A percentile compares a stretch with the other conserved stretches of the same genome.
Conservation (phyloP, 257 asterid species). For the Solanum boliviense region DNA sequence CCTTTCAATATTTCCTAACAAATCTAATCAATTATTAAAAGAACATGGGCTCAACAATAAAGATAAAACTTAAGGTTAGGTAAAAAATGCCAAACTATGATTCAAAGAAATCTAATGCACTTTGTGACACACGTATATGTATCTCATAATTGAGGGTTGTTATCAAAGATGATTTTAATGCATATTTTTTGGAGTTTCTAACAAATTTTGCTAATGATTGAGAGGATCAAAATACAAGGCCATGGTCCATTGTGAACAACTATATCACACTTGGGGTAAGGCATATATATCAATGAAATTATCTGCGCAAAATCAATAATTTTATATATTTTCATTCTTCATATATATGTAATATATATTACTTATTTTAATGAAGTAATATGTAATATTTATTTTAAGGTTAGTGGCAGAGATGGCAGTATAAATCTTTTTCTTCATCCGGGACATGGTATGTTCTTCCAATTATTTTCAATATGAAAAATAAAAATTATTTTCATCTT, state of each 20-base stretch:
- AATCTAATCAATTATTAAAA: neutral
- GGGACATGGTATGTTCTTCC: neutral
- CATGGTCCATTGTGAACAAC: neutral
- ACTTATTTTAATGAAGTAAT: neutral
- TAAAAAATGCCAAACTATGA: neutral
- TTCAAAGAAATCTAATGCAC: neutral
- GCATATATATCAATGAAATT: neutral
- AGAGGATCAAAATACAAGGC: neutral
- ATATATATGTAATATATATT: no score
- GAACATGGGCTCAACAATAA: neutral
- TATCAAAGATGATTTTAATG: neutral
- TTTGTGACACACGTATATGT: neutral
- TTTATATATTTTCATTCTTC: neutral
- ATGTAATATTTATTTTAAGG: neutral
- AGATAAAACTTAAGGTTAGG: neutral
- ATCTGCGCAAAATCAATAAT: neutral
- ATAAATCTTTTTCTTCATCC: neutral
- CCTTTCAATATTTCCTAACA: neutral
- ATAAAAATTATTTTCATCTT: neutral
- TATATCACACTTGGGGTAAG: neutral
- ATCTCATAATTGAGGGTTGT: neutral
- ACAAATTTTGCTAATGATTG: neutral
- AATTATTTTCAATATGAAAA: no score
- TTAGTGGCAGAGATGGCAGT: neutral
- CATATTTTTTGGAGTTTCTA: neutral